Percentiles rank a stretch among this genome's conserved stretches.
These are phyloP conservation scores for Cutaneotrichosporon spelunceum DNA, from an alignment of 1,284 basidiomycete genomes.

Conservation along the genomic window DNA sequence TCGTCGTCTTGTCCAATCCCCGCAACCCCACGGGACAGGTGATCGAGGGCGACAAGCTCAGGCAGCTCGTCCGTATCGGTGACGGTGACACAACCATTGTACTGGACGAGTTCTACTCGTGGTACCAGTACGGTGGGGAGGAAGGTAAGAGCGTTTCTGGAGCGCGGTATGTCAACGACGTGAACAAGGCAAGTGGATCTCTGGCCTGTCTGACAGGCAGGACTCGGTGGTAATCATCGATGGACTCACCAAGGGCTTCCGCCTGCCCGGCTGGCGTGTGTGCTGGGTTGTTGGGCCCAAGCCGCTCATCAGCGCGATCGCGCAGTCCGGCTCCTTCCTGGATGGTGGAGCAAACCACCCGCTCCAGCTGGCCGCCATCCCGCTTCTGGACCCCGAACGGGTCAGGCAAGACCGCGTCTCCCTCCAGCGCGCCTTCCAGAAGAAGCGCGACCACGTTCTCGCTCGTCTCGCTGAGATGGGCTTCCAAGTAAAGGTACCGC, in stretches of 20 bases:
- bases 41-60: conserved; percentile 69
- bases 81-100: conserved; percentile 68
- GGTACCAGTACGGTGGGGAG: conserved; percentile 80
- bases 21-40: conserved; percentile 70
- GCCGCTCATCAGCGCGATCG: conserved; percentile 76
- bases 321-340: conserved; percentile 81
- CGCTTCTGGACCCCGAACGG: conserved; percentile 65
- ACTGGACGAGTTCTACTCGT: conserved; percentile 70
- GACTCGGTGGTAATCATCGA: conserved; percentile 82
- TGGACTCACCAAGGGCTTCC: conserved; percentile 80
- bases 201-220: conserved; percentile 35
- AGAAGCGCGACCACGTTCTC: conserved; percentile 85
- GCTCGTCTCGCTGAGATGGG: conserved; percentile 72
- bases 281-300: conserved; percentile 97
- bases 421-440: conserved; percentile 82
- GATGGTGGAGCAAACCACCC: conserved; percentile 86
- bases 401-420: conserved; percentile 73
- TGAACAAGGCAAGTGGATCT: conserved; percentile 60
- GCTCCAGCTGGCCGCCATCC: conserved; percentile 81
- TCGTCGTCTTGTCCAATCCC: conserved; percentile 78
- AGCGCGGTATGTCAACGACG: conserved; percentile 78
- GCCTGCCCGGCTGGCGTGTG: conserved; percentile 83
- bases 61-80: conserved; percentile 66
- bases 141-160: conserved; percentile 75
- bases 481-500: conserved; percentile 70